phyloP scores from a whole-genome alignment of 164 flowering plant species.

The Stephania cephalantha region DNA sequence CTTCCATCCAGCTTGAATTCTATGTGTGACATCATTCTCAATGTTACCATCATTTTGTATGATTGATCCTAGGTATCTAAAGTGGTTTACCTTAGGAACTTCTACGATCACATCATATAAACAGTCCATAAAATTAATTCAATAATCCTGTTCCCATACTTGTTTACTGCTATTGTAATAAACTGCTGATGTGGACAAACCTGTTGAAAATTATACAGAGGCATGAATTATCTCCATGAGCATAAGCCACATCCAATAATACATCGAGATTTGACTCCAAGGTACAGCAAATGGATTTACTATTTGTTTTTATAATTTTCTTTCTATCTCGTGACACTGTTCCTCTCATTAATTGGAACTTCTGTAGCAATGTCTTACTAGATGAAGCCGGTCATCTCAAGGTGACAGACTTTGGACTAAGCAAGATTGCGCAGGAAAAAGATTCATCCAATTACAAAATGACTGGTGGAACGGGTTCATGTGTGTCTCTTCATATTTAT shows the following conservation, averaged over 20 bases:
- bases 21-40: too few relatives aligned
- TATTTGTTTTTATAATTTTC: background rate
- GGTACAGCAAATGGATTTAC: conserved; percentile 25
- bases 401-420: conserved; percentile 56
- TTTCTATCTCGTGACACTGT: background rate
- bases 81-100: too few relatives aligned
- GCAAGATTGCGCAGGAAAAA: conserved; percentile 51
- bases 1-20: too few relatives aligned
- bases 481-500: conserved; percentile 22
- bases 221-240: conserved; percentile 69
- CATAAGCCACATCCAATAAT: conserved; percentile 56
- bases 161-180: too few relatives aligned
- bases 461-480: conserved; percentile 68
- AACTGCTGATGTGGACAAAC: background rate
- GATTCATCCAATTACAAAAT: conserved; percentile 49
- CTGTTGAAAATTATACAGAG: conserved; percentile 30
- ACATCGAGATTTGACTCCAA: conserved; percentile 62
- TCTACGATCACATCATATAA: too few relatives aligned
- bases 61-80: too few relatives aligned
- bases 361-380: conserved; percentile 45
- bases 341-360: conserved; percentile 2
- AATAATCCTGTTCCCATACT: too few relatives aligned
- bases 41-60: too few relatives aligned
- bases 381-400: conserved; percentile 50
- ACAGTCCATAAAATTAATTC: too few relatives aligned